Conservation (phyloP, 768 basidiomycete species). For the Termitomyces sp. region DNA sequence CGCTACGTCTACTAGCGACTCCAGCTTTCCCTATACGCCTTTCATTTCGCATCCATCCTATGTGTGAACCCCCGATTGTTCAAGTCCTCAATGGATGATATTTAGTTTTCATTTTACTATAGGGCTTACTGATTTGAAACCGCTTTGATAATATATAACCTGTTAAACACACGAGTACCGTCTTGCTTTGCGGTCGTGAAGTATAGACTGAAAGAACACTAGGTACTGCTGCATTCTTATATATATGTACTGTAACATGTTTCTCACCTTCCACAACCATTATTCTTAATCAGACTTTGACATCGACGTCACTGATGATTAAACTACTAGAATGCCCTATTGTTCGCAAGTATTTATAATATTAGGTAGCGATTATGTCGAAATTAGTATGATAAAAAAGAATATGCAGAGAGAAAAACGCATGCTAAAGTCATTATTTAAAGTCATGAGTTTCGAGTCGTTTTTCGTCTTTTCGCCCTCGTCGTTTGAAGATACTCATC, state of each 20-base stretch:
- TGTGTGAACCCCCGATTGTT: too few species aligned
- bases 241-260: too few species aligned
- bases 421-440: neutral
- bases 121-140: too few species aligned
- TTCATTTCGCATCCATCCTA: too few species aligned
- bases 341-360: neutral
- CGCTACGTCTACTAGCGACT: slow-evolving; percentile 33
- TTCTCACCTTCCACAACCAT: neutral
- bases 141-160: neutral
- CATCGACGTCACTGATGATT: neutral
- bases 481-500: slow-evolving; percentile 41
- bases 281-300: too few species aligned
- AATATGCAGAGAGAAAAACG: neutral
- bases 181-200: too few species aligned
- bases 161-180: neutral
- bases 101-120: too few species aligned
- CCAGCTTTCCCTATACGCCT: too few species aligned
- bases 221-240: too few species aligned
- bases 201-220: too few species aligned
- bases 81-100: too few species aligned
- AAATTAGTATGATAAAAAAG: neutral
- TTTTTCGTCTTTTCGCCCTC: slow-evolving; percentile 31
- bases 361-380: neutral
- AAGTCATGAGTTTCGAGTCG: slow-evolving; percentile 8
- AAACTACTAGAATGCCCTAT: neutral